Conservation (phyloP, 139 green algal genomes). For the Volvox africanus region DNA sequence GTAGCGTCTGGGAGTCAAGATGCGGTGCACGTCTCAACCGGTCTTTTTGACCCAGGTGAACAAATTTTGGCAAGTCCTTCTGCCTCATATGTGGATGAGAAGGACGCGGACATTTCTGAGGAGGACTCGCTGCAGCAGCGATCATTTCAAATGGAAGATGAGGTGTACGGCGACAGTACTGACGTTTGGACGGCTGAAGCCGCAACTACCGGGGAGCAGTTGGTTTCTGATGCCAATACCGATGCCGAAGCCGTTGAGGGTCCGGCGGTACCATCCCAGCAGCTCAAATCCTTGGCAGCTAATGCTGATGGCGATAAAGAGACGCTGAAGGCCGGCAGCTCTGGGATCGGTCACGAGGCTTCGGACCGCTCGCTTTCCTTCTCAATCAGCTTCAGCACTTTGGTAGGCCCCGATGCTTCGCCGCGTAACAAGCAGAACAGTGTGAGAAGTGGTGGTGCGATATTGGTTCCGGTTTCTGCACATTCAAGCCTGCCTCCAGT, state of each 20-base stretch:
- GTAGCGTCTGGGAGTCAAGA: neutral
- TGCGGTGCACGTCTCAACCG: no score
- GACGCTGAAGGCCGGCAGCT: neutral
- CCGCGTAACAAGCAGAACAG: no score
- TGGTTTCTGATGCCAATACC: neutral
- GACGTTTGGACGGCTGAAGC: no score
- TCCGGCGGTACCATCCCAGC: no score
- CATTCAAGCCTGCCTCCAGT: no score
- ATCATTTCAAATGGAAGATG: neutral
- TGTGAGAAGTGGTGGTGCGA: no score
- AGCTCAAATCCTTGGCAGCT: neutral
- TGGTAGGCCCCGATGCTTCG: no score
- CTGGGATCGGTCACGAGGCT: neutral
- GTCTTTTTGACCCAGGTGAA: no score
- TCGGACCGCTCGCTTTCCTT: neutral
- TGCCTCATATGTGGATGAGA: neutral
- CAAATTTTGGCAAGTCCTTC: neutral
- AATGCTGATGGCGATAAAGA: neutral
- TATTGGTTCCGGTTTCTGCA: no score
- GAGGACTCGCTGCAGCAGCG: neutral
- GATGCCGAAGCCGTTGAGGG: neutral
- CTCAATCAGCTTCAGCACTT: conserved; percentile 11
- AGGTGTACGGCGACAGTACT: no score
- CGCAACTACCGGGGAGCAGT: neutral
- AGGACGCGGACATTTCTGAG: neutral